Evolutionary conservation across 441 rosid species (phyloP).

Genomic region (Pelargonium australe): DNA sequence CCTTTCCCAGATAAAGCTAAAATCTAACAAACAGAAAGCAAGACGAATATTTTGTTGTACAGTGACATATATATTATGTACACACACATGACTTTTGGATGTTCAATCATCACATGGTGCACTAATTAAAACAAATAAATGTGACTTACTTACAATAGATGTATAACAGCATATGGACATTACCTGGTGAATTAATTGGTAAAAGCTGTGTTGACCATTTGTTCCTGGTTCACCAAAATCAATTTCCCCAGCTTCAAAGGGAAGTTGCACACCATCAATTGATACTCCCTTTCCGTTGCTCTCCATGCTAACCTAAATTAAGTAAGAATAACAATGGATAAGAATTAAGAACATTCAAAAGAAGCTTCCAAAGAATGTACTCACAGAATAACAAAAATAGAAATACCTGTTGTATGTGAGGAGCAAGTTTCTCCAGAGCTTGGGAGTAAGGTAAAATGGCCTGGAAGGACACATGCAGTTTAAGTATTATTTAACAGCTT

Average conservation of each 20-base stretch:
- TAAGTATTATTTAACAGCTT: slow-evolving; percentile 7
- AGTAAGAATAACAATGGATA: slow-evolving; percentile 14
- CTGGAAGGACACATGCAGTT: slow-evolving; percentile 31
- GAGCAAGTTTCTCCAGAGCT: slow-evolving; percentile 90
- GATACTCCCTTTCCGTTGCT: slow-evolving; percentile 99
- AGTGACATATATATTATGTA: too few relatives aligned
- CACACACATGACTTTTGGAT: background rate
- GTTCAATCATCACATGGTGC: background rate
- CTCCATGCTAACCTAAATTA: slow-evolving; percentile 91
- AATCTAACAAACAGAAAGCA: background rate
- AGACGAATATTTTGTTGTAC: background rate
- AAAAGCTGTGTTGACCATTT: slow-evolving; percentile 96
- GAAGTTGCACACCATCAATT: slow-evolving; percentile 76
- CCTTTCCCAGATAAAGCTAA: background rate
- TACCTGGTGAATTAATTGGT: slow-evolving; percentile 98
- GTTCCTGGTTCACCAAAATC: slow-evolving; percentile 99
- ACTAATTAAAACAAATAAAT: too few relatives aligned
- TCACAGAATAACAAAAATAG: slow-evolving; percentile 12
- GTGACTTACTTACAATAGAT: background rate
- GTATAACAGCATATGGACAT: slow-evolving; percentile 1
- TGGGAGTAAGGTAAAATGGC: slow-evolving; percentile 94
- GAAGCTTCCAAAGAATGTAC: slow-evolving; percentile 3
- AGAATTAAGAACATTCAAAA: slow-evolving; percentile 10
- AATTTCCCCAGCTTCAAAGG: slow-evolving; percentile 86
- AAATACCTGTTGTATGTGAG: slow-evolving; percentile 90